Evolutionary conservation across 2,329 filamentous ascomycete genomes (phyloP), one percentile per base, ranked within the genome.

Genomic region (Ophiostoma ips): DNA sequence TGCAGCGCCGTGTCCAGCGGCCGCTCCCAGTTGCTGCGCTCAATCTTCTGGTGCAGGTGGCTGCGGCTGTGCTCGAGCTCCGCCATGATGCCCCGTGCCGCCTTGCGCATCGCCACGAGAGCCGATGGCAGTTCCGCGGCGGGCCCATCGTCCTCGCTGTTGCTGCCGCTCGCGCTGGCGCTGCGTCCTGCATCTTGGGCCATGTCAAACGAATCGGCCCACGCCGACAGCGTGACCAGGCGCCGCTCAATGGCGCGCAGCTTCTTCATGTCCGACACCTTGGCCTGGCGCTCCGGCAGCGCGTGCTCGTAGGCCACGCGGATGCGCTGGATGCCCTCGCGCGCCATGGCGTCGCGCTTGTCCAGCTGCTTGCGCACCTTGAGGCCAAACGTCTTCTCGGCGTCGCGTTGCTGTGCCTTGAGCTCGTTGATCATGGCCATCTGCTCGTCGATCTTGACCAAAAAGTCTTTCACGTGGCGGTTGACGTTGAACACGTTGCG

Each of bases 401-500:
- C 83, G 50, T 96, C 86, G 63, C 88, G 94, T 62, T 95, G 87
- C 64, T 95, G 87, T 24, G 84, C 84, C 68, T 92, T 88, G 50
- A 98, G 77, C 63, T 96, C 89, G 58, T 94, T 95, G 65, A 98
- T 98, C 61, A 95, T 68, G n/a, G 81, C 83, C 75, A 95, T 89
- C 64, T 98, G 90, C 68, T 98, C 92, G 62, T 98, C 90, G 60
- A 98, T 98, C 75, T 96, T 96, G 71, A 95, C 92, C 63, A 98
- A 69, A 68, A 95, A 98, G 66, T 98, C 92, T 71, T 98, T 98
- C 61, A 98, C 92, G 67, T 98, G 92, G 54, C 92, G 84, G 64
- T 98, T 95, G 56, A 98, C 92, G 64, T 98, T 98, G 70, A 94
- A 98, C 21, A 96, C 89, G 62, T 98, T 98, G 60, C 89, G 82